Evolutionary conservation across 164 flowering plant genomes (phyloP), one percentile per base, ranked within the genome.

Genomic region (Vitis amurensis): DNA sequence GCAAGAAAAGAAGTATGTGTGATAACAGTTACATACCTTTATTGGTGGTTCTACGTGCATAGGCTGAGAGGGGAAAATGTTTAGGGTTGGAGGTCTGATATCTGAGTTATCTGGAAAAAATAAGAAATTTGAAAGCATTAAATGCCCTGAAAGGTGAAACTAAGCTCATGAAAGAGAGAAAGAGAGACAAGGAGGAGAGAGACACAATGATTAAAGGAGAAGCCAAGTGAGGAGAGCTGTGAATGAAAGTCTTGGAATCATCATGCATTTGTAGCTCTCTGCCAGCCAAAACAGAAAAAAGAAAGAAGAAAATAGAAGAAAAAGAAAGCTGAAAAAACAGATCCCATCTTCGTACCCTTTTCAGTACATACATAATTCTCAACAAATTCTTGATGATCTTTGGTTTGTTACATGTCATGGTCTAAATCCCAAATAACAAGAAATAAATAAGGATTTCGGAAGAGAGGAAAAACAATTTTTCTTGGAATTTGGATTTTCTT

Each of bases 31-130:
- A 10, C 14, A 44, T 71, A 86, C 88, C 85, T 80, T 86, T 50
- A 84, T 23, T 59, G 83, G 68, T 64, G 97, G 92, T 67, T 91
- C 99, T 13, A 89, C 92, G 81, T 93, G 98, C 98, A 96, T 93
- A 58, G 99, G 99, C 74, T 91, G 94, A 68, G 99, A 93, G 23
- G 99, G 99, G 85, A 96, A 96, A 71, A 96, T 96, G 84, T 93
- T 96, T 71, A 96, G 66, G 68, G 98, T 96, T 53, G 95, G 98
- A 63, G 97, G 98, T 72, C 94, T 87, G 87, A 93, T 87, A 51
- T 87, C 91, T 23, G 87, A 74, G 76, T 63, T 80, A 67, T 88
- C 97, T 90, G 91, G 78, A 72, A 9, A 64, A 77, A 59, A 70
- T 11, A 77, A 48, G 17, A 76, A 66, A 27, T 52, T 27, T 31